phyloP scores from a whole-genome alignment of 768 basidiomycete genomes.

The Leccinum subtestaceum region DNA sequence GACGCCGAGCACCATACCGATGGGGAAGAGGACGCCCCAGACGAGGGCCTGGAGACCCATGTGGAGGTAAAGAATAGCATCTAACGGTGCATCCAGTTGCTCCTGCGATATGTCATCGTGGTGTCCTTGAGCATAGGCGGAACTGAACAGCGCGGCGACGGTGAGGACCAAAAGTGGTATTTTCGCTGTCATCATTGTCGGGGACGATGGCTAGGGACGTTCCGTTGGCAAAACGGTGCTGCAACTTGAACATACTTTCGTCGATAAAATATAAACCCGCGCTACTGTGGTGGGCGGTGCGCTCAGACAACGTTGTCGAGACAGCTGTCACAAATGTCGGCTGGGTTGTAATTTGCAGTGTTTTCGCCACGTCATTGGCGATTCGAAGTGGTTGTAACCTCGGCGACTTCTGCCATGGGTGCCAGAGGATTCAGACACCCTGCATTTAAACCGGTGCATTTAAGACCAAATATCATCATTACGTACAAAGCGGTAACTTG shows the following conservation, averaged over 20 bases:
- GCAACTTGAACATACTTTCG: too few relatives aligned
- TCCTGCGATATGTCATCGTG: constrained; percentile 62
- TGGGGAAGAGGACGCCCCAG: constrained; percentile 87
- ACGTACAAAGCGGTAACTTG: too few relatives aligned
- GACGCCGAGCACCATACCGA: constrained; percentile 76
- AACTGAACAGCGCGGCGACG: constrained; percentile 3
- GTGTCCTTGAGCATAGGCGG: constrained; percentile 51
- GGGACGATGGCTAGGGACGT: background rate
- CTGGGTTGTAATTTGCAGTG: too few relatives aligned
- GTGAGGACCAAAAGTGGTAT: constrained; percentile 8
- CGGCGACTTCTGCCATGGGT: background rate
- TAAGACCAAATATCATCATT: too few relatives aligned
- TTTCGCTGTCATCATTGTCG: background rate
- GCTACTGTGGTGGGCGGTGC: too few relatives aligned
- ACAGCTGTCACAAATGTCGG: too few relatives aligned
- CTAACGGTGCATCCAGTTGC: constrained; percentile 61
- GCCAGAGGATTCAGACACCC: too few relatives aligned
- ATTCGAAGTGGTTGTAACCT: too few relatives aligned
- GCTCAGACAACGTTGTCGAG: too few relatives aligned
- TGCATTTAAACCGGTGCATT: too few relatives aligned
- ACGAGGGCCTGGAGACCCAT: constrained; percentile 73
- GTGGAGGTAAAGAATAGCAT: constrained; percentile 79
- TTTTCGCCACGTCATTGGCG: too few relatives aligned
- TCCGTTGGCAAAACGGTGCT: background rate
- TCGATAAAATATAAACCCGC: too few relatives aligned